Evolutionary conservation across 352 stramenopile genomes (phyloP).

Genomic region (Phytophthora pluvialis): DNA sequence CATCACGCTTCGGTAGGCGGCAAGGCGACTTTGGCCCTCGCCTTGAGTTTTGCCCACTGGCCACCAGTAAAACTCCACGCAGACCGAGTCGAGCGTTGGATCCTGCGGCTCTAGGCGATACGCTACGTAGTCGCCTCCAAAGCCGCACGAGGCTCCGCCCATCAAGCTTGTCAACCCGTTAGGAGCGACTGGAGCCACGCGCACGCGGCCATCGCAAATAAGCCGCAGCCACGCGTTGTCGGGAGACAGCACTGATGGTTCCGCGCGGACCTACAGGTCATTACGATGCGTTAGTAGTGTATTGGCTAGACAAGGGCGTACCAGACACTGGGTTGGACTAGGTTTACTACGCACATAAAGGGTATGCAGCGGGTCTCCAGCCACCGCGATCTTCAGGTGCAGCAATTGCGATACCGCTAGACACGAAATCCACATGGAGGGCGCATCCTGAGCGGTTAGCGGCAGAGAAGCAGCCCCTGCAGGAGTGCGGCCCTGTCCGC

Average conservation of each 20-base stretch:
- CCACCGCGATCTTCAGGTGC: conserved; percentile 27
- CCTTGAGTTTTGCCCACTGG: not conserved
- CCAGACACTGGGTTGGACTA: not conserved
- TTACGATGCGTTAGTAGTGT: not conserved
- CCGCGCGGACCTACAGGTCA: conserved; percentile 33
- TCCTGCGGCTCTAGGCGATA: conserved; percentile 14
- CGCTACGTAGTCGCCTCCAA: conserved; percentile 37
- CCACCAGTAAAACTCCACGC: conserved; percentile 39
- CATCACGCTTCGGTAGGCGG: conserved; percentile 21
- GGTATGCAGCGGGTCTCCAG: conserved; percentile 28
- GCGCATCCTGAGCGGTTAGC: conserved; percentile 5
- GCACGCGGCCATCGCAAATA: conserved; percentile 40
- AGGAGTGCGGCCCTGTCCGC: not conserved
- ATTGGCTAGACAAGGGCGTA: too few relatives aligned
- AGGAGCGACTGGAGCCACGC: conserved; percentile 24
- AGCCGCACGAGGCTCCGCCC: conserved; percentile 16
- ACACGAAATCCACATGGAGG: conserved; percentile 38
- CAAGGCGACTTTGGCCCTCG: not conserved
- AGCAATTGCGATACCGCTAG: conserved; percentile 40
- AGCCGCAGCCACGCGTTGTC: conserved; percentile 41
- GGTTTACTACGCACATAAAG: conserved; percentile 34
- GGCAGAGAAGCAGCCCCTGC: not conserved
- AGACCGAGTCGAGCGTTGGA: not conserved
- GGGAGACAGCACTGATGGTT: conserved; percentile 26
- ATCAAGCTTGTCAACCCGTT: conserved; percentile 37